A percentile compares a stretch with the other conserved stretches of the same genome.
Conservation (phyloP, 1,284 basidiomycete species). For the Anthracocystis setariae region DNA sequence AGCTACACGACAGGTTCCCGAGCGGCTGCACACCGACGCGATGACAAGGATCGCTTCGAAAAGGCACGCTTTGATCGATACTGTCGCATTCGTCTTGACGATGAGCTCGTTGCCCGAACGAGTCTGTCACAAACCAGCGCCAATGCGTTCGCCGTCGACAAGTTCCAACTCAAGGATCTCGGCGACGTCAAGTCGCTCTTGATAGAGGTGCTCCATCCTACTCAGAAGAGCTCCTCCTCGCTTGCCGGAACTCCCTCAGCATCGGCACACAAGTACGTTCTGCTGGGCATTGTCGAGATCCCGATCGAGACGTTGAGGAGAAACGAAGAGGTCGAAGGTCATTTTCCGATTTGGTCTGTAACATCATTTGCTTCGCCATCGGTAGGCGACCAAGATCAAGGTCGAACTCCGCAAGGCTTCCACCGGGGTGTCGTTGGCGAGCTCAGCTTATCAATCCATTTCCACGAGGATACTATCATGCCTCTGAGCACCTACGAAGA, state of each 20-base stretch:
- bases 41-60: slow-evolving; percentile 36
- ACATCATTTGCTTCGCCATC: slow-evolving; percentile 17
- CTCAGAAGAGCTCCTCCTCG: slow-evolving; percentile 24
- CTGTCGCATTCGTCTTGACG: slow-evolving; percentile 53
- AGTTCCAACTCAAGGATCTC: slow-evolving; percentile 50
- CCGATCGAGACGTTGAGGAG: slow-evolving; percentile 57
- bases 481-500: slow-evolving; percentile 51
- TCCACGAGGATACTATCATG: slow-evolving; percentile 53
- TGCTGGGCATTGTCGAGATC: slow-evolving; percentile 56
- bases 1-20: slow-evolving; percentile 10
- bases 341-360: slow-evolving; percentile 59
- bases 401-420: slow-evolving; percentile 23
- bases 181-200: slow-evolving; percentile 37
- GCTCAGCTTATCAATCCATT: slow-evolving; percentile 41
- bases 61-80: slow-evolving; percentile 48
- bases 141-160: slow-evolving; percentile 41
- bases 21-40: slow-evolving; percentile 17
- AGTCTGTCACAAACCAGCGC: slow-evolving; percentile 22
- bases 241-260: slow-evolving; percentile 21
- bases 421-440: slow-evolving; percentile 56
- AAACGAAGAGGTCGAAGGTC: slow-evolving; percentile 59
- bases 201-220: slow-evolving; percentile 52
- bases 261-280: slow-evolving; percentile 28
- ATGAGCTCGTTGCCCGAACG: slow-evolving; percentile 52
- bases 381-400: slow-evolving; percentile 20